These are phyloP conservation scores for Leonotis leonurus DNA, from an alignment of 257 asterid species.

Conservation along the genomic window DNA sequence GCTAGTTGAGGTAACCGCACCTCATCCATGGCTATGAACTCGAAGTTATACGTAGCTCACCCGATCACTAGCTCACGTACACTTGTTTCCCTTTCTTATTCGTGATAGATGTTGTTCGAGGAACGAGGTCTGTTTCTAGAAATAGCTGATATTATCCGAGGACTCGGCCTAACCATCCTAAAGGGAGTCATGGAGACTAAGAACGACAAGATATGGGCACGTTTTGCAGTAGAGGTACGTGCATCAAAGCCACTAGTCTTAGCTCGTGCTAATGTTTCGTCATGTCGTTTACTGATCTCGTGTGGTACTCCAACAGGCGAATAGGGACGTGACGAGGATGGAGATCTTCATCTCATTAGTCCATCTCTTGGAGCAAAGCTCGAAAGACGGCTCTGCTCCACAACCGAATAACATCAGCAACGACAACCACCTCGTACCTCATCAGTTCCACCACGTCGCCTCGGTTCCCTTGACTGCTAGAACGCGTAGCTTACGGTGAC, in stretches of 20 bases:
- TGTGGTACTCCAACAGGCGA: constrained; percentile 69
- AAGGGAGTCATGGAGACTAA: constrained; percentile 89
- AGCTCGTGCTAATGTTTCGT: too few relatives aligned
- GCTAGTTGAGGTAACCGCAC: constrained; percentile 67
- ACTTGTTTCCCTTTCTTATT: neutral
- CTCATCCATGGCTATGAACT: neutral
- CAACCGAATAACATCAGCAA: constrained; percentile 30
- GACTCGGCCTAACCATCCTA: constrained; percentile 77
- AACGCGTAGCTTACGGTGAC: constrained; percentile 28
- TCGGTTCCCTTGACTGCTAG: constrained; percentile 43
- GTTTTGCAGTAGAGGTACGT: constrained; percentile 77
- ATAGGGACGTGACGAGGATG: constrained; percentile 87
- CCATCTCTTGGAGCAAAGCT: constrained; percentile 66
- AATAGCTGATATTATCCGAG: constrained; percentile 87
- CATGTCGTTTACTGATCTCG: too few relatives aligned
- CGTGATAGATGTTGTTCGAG: constrained; percentile 76
- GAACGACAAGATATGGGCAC: constrained; percentile 82
- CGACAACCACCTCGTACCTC: constrained; percentile 32
- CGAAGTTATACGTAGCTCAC: neutral
- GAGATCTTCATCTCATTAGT: constrained; percentile 77
- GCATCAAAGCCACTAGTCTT: neutral
- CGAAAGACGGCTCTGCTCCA: constrained; percentile 27
- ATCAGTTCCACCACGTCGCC: constrained; percentile 42
- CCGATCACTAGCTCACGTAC: neutral
- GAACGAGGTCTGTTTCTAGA: constrained; percentile 80